Evolutionary conservation across 805 yeast genomes (phyloP).

Genomic region (Kluyveromyces wickerhamii): DNA sequence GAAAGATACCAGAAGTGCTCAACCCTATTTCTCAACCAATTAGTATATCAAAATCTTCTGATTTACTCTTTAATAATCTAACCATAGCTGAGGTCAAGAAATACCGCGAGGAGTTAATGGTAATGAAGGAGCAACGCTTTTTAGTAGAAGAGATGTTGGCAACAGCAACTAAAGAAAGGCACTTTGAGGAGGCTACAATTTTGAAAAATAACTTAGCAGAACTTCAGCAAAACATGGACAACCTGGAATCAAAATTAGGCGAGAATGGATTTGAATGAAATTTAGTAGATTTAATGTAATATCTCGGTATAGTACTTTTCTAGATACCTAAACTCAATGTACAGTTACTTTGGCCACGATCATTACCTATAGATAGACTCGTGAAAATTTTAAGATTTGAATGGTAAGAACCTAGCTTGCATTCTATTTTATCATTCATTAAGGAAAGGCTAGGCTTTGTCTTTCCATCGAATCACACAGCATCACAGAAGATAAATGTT

Average conservation of each 20-base stretch:
- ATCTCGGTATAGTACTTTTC: too few species aligned
- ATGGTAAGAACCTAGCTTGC: too few species aligned
- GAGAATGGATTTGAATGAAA: conserved; percentile 37
- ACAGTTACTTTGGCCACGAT: too few species aligned
- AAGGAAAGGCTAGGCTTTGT: too few species aligned
- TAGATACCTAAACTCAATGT: too few species aligned
- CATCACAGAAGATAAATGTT: too few species aligned
- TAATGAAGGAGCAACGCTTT: conserved; percentile 74
- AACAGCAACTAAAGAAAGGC: conserved; percentile 54
- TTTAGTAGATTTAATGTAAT: too few species aligned
- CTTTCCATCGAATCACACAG: too few species aligned
- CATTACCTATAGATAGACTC: too few species aligned
- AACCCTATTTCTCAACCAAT: conserved; percentile 17
- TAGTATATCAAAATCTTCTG: conserved; percentile 13
- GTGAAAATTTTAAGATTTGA: too few species aligned
- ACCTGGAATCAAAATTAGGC: conserved; percentile 47
- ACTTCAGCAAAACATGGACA: conserved; percentile 40
- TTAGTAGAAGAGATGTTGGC: conserved; percentile 58
- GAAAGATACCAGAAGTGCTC: conserved; percentile 45
- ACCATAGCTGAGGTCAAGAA: conserved; percentile 48
- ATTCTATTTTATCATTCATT: too few species aligned
- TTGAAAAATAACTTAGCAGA: conserved; percentile 53
- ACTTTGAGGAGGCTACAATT: conserved; percentile 66
- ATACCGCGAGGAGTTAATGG: conserved; percentile 70
- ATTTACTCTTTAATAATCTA: conserved; percentile 28